phyloP scores from a whole-genome alignment of 2,329 filamentous ascomycete genomes.

The Xylaria arbuscula region DNA sequence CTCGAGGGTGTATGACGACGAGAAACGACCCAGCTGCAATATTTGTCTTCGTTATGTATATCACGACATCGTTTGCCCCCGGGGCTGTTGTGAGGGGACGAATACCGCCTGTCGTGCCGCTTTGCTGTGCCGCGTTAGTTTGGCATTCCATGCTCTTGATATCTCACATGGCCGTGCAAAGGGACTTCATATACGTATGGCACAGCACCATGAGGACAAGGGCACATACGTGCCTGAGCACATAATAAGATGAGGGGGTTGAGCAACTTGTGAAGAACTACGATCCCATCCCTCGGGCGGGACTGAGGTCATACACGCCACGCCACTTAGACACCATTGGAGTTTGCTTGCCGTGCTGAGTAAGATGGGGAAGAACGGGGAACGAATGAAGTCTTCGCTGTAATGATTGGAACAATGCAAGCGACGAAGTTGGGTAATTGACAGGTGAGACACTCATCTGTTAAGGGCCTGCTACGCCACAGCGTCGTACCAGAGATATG shows the following conservation, averaged over 20 bases:
- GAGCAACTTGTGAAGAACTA: neutral
- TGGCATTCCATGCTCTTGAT: conserved; percentile 22
- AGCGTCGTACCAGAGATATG: conserved; percentile 25
- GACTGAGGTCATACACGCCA: conserved; percentile 8
- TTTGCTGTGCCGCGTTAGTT: conserved; percentile 25
- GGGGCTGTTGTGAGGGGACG: conserved; percentile 13
- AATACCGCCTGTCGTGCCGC: conserved; percentile 5
- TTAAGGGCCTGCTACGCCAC: conserved; percentile 22
- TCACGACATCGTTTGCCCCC: conserved; percentile 16
- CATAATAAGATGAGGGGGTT: conserved; percentile 5
- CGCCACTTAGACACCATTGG: conserved; percentile 8
- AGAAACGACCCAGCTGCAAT: neutral
- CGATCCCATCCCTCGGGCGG: neutral
- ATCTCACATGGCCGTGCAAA: conserved; percentile 12
- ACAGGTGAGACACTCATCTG: conserved; percentile 23
- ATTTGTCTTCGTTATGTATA: conserved; percentile 14
- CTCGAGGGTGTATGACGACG: neutral
- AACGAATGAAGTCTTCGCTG: conserved; percentile 12
- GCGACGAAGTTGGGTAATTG: conserved; percentile 13
- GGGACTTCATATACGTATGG: neutral
- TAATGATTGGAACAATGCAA: neutral
- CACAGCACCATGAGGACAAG: neutral
- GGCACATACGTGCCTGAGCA: neutral
- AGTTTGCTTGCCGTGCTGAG: conserved; percentile 12
- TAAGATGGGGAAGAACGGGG: conserved; percentile 6